Evolutionary conservation across 164 flowering plant species (phyloP).

Genomic region (Sextonia rubra): DNA sequence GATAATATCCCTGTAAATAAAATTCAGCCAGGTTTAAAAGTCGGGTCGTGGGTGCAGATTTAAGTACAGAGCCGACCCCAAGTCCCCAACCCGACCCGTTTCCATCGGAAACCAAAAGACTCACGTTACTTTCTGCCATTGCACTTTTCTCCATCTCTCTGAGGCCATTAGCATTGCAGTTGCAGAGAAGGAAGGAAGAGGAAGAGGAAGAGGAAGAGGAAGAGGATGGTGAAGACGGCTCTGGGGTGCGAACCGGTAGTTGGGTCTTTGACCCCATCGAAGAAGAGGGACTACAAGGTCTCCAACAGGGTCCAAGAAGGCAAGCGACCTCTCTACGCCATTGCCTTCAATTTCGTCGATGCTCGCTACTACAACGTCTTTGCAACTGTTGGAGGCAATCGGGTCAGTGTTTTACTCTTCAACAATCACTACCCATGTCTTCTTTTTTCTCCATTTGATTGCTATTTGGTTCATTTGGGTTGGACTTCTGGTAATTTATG

Average conservation of each 20-base stretch:
- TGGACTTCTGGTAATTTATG: neutral
- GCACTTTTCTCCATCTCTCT: too few relatives aligned
- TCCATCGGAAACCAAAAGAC: too few relatives aligned
- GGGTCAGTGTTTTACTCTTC: slow-evolving; percentile 28
- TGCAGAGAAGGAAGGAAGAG: neutral
- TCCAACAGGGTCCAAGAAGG: slow-evolving; percentile 89
- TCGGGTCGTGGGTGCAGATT: too few relatives aligned
- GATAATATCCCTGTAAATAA: too few relatives aligned
- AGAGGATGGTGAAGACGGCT: slow-evolving; percentile 41
- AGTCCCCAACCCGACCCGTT: too few relatives aligned
- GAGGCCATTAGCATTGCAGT: too few relatives aligned
- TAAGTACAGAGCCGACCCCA: too few relatives aligned
- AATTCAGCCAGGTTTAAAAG: too few relatives aligned
- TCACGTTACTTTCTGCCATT: too few relatives aligned
- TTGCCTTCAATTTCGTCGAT: slow-evolving; percentile 92
- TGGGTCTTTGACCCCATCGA: slow-evolving; percentile 56
- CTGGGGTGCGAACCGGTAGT: slow-evolving; percentile 74
- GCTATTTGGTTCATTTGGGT: neutral
- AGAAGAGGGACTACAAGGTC: slow-evolving; percentile 76
- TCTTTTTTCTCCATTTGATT: neutral
- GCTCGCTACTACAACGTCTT: slow-evolving; percentile 82
- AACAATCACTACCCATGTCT: neutral
- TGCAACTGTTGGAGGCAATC: slow-evolving; percentile 90
- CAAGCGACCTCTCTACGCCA: slow-evolving; percentile 82
- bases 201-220: neutral